Base-by-base conservation (phyloP, 345 rosid species). In the Fremontodendron californicum region DNA sequence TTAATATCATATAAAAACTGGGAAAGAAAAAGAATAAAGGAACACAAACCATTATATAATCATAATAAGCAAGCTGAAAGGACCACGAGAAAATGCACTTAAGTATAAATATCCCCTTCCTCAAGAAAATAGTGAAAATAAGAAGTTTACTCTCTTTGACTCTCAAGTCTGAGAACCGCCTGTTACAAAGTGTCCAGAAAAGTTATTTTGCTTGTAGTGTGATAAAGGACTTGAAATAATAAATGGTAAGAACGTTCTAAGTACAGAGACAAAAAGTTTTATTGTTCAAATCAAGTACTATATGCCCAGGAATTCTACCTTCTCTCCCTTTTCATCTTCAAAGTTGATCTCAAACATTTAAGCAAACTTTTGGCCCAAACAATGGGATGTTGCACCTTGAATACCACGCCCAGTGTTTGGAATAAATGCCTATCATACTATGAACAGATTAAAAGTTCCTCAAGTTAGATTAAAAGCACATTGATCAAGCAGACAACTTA, bases 301-400 rank as follows among this genome's bases (percentile, higher is more conserved):
- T 91, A 96, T n/a, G 98, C 99, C 99, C 98, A 96, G 21, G 99
- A 96, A 81, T 96, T 96, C 87, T 96, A 98, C 99, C 84, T 82
- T 93, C 87, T 92, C 97, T 60, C 97, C 94, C 82, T 91, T 93
- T 67, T 96, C 98, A 84, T 96, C 90, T 85, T 96, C 97, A 80
- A 85, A 93, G 85, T 84, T 89, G 33, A 91, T 96, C 83, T 96
- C 97, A 64, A 93, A 96, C 98, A 96, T 96, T 81, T 93, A 92
- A 5, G 99, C 97, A 72, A 96, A 96, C 73, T 96, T 96, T 80
- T 96, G 99, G 49, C 99, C 99, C 80, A 96, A 79, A 77, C 97
- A 96, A 75, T 96, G 98, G 15, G 98, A 96, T 67, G 99, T 96
- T 79, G 97, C 99, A 79, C 98, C 99, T 91, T 96, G 99, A 66